A percentile compares a stretch with the other conserved stretches of the same genome.
Conservation (phyloP, 2,329 filamentous ascomycete species). For the Monosporascus sp. region DNA sequence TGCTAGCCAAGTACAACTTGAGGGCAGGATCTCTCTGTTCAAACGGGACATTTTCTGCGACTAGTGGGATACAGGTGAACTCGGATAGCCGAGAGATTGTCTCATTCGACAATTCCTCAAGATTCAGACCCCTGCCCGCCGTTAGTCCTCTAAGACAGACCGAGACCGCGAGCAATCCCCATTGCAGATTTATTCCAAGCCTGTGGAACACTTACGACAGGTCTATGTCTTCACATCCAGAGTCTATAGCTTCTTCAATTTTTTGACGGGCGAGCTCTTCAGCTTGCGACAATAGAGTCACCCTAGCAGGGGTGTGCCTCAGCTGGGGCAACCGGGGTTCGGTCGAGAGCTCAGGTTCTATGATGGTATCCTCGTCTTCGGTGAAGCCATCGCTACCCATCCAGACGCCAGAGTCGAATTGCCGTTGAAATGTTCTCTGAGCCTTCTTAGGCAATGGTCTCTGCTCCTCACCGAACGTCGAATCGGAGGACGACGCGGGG, state of each 20-base stretch:
- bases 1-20: constrained; percentile 57
- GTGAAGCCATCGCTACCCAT: constrained; percentile 55
- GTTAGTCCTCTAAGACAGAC: neutral
- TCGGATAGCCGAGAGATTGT: constrained; percentile 53
- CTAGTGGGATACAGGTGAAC: constrained; percentile 49
- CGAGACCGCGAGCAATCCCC: neutral
- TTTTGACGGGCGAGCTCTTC: constrained; percentile 41
- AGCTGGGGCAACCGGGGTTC: constrained; percentile 35
- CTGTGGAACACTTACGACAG: constrained; percentile 47
- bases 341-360: constrained; percentile 28
- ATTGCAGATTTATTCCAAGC: neutral
- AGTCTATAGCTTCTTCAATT: constrained; percentile 52
- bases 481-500: constrained; percentile 46
- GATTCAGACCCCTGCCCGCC: neutral
- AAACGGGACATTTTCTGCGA: constrained; percentile 54
- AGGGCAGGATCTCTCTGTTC: constrained; percentile 54
- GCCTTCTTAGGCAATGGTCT: constrained; percentile 29
- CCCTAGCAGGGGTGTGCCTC: constrained; percentile 21
- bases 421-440: constrained; percentile 52
- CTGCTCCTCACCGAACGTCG: constrained; percentile 36
- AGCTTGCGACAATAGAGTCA: constrained; percentile 27
- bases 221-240: constrained; percentile 55
- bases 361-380: constrained; percentile 40
- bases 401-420: constrained; percentile 66
- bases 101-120: constrained; percentile 46